phyloP scores from a whole-genome alignment of 2,329 filamentous ascomycete genomes.

The Metarhizium anisopliae region DNA sequence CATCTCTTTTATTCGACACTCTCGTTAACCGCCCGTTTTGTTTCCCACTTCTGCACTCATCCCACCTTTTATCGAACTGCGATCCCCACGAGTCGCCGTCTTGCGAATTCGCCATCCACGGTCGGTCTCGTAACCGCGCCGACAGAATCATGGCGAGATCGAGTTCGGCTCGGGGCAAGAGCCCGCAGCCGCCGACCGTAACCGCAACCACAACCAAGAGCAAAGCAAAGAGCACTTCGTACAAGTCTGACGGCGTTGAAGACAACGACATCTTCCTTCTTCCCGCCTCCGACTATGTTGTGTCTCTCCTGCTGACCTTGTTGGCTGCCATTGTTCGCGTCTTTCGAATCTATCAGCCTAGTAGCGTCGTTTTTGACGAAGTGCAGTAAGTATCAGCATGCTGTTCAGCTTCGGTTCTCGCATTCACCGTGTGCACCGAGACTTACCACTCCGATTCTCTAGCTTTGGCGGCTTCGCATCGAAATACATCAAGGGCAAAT shows the following conservation, averaged over 20 bases:
- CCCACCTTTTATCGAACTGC: neutral
- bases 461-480: constrained; percentile 97
- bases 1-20: constrained; percentile 10
- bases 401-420: neutral
- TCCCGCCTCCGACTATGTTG: constrained; percentile 72
- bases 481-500: constrained; percentile 98
- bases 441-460: constrained; percentile 10
- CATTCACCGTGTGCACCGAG: constrained; percentile 8
- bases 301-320: constrained; percentile 63
- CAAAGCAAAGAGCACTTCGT: constrained; percentile 41
- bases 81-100: constrained; percentile 1
- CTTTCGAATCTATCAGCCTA: constrained; percentile 93
- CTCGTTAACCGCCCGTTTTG: constrained; percentile 10
- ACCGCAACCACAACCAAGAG: constrained; percentile 19
- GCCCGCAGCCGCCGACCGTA: constrained; percentile 21
- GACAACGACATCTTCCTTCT: constrained; percentile 91
- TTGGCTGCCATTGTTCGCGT: constrained; percentile 73
- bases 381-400: constrained; percentile 71
- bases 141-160: constrained; percentile 22
- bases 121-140: neutral
- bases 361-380: constrained; percentile 96
- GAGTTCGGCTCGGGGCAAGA: constrained; percentile 26
- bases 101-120: neutral
- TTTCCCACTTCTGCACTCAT: neutral
- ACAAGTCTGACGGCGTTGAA: constrained; percentile 68